Percentiles rank a stretch among this genome's conserved stretches.
Evolutionary conservation across 1,139 yeast species (phyloP).

Genomic region (Chernovozyma aurita): DNA sequence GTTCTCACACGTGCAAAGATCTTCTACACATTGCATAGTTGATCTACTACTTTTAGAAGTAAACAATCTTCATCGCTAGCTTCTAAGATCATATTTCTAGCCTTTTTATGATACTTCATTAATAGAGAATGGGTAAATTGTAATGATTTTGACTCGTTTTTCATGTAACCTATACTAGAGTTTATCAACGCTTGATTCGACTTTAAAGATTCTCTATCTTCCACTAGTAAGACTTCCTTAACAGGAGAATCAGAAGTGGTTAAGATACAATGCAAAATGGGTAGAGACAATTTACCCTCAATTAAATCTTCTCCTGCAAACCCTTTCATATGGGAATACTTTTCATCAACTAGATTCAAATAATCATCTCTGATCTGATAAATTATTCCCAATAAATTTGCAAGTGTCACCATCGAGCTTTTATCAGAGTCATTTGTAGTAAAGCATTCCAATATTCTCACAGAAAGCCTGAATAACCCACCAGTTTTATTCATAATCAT

Average conservation of each 20-base stretch:
- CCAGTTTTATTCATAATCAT: constrained; percentile 93
- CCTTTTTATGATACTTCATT: constrained; percentile 16
- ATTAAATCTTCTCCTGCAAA: constrained; percentile 74
- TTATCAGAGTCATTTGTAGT: constrained; percentile 10
- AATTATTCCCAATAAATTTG: constrained; percentile 75
- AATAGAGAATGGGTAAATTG: constrained; percentile 19
- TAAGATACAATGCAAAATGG: constrained; percentile 58
- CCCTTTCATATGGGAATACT: constrained; percentile 66
- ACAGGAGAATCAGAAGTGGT: constrained; percentile 20
- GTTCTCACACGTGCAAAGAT: neutral
- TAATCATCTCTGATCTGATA: constrained; percentile 86
- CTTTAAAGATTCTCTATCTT: constrained; percentile 15
- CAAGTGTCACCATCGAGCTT: constrained; percentile 45
- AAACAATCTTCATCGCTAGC: constrained; percentile 5
- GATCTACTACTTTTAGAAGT: constrained; percentile 11
- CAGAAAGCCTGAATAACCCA: constrained; percentile 74
- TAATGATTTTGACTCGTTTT: constrained; percentile 17
- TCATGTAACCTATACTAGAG: constrained; percentile 21
- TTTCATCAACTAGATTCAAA: constrained; percentile 52
- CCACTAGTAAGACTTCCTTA: constrained; percentile 16
- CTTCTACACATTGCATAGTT: constrained; percentile 10
- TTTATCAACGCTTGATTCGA: constrained; percentile 14
- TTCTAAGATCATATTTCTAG: constrained; percentile 12
- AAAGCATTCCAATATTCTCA: constrained; percentile 51
- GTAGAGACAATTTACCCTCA: constrained; percentile 86